A percentile compares a stretch with the other conserved stretches of the same genome.
Conservation (phyloP, 23 red algal species). For the Chondrus crispus region DNA sequence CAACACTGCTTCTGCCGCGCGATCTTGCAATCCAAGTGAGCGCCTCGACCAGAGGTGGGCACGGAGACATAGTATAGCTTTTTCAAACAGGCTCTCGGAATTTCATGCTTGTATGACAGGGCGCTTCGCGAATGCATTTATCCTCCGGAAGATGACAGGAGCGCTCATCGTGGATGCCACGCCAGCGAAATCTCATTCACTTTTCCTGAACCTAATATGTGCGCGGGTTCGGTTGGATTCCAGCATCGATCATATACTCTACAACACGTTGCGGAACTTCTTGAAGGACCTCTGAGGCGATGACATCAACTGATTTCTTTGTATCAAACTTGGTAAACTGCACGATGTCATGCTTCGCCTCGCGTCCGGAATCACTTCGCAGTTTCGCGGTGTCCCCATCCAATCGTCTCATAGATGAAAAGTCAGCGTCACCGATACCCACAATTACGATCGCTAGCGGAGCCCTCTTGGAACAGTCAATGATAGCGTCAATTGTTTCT, state of each 20-base stretch:
- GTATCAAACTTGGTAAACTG: conserved; percentile 55
- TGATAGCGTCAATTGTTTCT: conserved; percentile 55
- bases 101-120: too few species aligned
- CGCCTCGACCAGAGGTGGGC: too few species aligned
- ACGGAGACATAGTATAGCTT: too few species aligned
- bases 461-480: conserved; percentile 32
- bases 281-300: conserved; percentile 51
- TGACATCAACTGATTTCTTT: not conserved
- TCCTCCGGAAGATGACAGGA: too few species aligned
- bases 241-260: conserved; percentile 60
- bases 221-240: conserved; percentile 30
- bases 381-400: conserved; percentile 48
- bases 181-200: too few species aligned
- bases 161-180: too few species aligned
- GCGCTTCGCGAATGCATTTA: too few species aligned
- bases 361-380: conserved; percentile 12
- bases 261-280: conserved; percentile 61
- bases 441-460: conserved; percentile 80
- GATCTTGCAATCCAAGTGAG: too few species aligned
- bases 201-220: too few species aligned
- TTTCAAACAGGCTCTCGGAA: too few species aligned
- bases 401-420: conserved; percentile 54
- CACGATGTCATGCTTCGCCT: conserved; percentile 65
- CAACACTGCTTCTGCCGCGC: too few species aligned
- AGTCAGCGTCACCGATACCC: conserved; percentile 75